phyloP scores from a whole-genome alignment of 2,329 filamentous ascomycete species.

The Arthroderma sp. region DNA sequence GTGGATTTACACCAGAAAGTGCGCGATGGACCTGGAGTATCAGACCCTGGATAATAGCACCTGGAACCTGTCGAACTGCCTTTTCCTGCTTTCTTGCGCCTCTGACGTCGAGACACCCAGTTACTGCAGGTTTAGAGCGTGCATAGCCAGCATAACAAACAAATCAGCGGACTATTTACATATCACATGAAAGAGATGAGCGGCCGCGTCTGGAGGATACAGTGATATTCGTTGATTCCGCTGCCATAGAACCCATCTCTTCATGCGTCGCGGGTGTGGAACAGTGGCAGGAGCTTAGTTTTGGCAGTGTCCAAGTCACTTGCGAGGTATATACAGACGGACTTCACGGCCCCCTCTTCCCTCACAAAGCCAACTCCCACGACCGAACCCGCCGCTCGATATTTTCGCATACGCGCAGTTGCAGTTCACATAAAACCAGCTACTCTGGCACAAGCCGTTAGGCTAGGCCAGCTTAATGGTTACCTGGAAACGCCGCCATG shows the following conservation, averaged over 20 bases:
- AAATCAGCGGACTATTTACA: not conserved
- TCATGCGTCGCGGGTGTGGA: not conserved
- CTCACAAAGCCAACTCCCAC: not conserved
- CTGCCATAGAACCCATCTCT: not conserved
- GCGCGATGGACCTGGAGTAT: not conserved
- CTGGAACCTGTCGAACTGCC: not conserved
- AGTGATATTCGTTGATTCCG: not conserved
- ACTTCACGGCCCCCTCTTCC: not conserved
- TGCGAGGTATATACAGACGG: not conserved
- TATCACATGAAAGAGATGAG: conserved; percentile 1
- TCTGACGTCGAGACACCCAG: not conserved
- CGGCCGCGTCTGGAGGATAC: conserved; percentile 1
- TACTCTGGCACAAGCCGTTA: not conserved
- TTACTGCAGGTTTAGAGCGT: not conserved
- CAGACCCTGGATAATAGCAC: not conserved
- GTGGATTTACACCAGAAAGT: not conserved
- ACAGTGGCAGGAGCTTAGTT: not conserved
- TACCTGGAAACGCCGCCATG: not conserved
- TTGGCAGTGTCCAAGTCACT: not conserved
- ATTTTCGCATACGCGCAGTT: not conserved
- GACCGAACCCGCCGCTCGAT: not conserved
- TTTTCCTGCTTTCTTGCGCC: not conserved
- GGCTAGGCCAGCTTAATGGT: conserved; percentile 1
- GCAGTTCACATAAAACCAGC: not conserved
- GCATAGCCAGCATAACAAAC: not conserved